These are phyloP conservation scores for Suillus tomentosus DNA, from an alignment of 768 basidiomycete genomes.

Conservation along the genomic window DNA sequence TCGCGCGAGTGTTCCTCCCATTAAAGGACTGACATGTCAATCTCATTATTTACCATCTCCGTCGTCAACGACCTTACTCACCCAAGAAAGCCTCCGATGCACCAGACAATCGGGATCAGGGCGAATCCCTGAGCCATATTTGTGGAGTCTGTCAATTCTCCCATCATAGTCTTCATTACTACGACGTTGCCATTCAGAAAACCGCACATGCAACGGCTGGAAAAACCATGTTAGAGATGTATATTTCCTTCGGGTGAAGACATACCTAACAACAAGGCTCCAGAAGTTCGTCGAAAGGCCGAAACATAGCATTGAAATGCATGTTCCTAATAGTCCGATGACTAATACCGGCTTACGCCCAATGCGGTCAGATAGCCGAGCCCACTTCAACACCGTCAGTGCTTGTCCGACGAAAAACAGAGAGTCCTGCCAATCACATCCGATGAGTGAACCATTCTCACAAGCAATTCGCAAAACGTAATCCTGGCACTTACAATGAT, in stretches of 20 bases:
- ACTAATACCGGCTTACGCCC: conserved; percentile 66
- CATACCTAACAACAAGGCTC: conserved; percentile 57
- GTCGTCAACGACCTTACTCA: conserved; percentile 17
- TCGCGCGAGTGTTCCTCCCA: conserved; percentile 56
- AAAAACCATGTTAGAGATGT: not conserved
- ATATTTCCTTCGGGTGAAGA: not conserved
- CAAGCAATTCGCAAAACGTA: not conserved
- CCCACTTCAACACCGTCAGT: conserved; percentile 62
- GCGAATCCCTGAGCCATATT: conserved; percentile 39
- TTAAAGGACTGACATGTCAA: conserved; percentile 54
- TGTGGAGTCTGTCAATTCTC: conserved; percentile 51
- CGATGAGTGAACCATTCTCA: not conserved
- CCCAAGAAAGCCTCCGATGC: conserved; percentile 37
- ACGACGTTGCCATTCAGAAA: conserved; percentile 42
- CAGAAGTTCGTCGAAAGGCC: conserved; percentile 61
- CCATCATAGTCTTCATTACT: conserved; percentile 73
- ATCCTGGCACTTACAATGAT: conserved; percentile 45
- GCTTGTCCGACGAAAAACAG: conserved; percentile 63
- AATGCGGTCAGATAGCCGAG: conserved; percentile 57
- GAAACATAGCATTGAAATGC: conserved; percentile 57
- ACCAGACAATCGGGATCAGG: conserved; percentile 31
- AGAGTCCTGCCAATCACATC: conserved; percentile 47
- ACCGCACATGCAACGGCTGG: conserved; percentile 38
- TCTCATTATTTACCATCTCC: not conserved
- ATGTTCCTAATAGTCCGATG: conserved; percentile 52